Conservation (phyloP, 495 filamentous ascomycete species). For the Rostrohypoxylon terebratum region DNA sequence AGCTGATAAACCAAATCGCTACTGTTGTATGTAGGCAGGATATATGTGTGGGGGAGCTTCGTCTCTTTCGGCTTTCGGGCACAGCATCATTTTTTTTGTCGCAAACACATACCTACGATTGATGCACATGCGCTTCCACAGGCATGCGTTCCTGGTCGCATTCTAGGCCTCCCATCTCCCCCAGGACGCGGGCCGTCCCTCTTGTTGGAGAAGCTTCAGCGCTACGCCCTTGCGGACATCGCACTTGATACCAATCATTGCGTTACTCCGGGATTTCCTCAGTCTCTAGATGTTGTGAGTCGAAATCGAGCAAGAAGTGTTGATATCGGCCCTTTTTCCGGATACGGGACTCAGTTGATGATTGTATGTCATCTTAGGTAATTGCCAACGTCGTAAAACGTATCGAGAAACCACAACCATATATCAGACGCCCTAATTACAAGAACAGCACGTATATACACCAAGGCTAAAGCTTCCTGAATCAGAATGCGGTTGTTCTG, state of each 20-base stretch:
- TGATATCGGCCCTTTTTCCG: no score
- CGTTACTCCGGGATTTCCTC: background rate
- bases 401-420: no score
- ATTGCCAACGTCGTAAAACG: no score
- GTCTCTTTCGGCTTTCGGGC: slow-evolving; percentile 7
- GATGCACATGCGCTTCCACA: background rate
- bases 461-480: no score
- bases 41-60: background rate
- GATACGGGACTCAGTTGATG: no score
- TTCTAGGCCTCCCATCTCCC: background rate
- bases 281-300: background rate
- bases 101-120: background rate
- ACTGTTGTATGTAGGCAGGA: background rate
- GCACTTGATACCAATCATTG: background rate
- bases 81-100: background rate
- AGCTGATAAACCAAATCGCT: background rate
- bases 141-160: background rate
- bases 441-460: no score
- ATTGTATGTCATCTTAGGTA: no score
- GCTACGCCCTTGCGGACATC: background rate
- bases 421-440: no score
- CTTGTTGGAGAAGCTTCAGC: background rate
- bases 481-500: no score
- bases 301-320: no score
- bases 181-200: background rate